Percentiles rank a stretch among this genome's conserved stretches.
phyloP scores from a whole-genome alignment of 345 rosid genomes.

The rapeseed (Brassica napus) region Da-Ae NC_063444.1:17765501-17766000 shows the following conservation, averaged over 20 bases:
- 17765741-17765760: slow-evolving; percentile 42
- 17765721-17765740: slow-evolving; percentile 46
- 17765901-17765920: slow-evolving; percentile 33
- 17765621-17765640: slow-evolving; percentile 53
- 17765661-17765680: slow-evolving; percentile 44
- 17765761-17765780: slow-evolving; percentile 56
- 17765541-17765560: slow-evolving; percentile 77
- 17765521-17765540: not conserved
- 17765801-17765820: slow-evolving; percentile 39
- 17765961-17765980: slow-evolving; percentile 17
- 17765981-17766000: slow-evolving; percentile 26
- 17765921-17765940: slow-evolving; percentile 37
- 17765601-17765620: slow-evolving; percentile 40
- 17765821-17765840: slow-evolving; percentile 40
- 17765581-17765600: slow-evolving; percentile 44
- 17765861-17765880: slow-evolving; percentile 13
- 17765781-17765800: slow-evolving; percentile 51
- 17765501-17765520: not conserved
- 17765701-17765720: slow-evolving; percentile 69
- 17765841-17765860: not conserved
- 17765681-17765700: slow-evolving; percentile 40
- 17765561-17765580: slow-evolving; percentile 61
- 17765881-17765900: slow-evolving; percentile 34
- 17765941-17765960: slow-evolving; percentile 42
- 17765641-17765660: slow-evolving; percentile 45